Evolutionary conservation across 2,329 filamentous ascomycete species (phyloP).

Genomic region (Microdochium trichocladiopsis): DNA sequence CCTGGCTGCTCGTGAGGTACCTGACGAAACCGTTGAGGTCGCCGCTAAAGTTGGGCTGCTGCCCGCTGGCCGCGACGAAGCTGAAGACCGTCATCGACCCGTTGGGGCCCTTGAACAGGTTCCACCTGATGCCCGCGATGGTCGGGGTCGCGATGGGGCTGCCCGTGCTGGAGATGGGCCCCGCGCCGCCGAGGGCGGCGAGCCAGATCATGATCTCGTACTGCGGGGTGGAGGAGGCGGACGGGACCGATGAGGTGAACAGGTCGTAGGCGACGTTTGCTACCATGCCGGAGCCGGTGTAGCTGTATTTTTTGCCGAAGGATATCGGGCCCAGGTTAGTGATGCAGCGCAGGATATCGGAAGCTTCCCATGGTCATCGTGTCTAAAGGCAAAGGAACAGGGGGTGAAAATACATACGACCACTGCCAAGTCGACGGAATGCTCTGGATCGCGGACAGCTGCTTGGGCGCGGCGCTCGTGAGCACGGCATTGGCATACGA

Average conservation of each 20-base stretch:
- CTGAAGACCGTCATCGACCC: constrained; percentile 49
- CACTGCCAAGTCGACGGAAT: constrained; percentile 31
- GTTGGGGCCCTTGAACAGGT: constrained; percentile 49
- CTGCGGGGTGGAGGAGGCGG: constrained; percentile 35
- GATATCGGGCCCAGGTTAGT: no score
- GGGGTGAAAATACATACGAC: no score
- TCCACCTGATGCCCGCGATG: constrained; percentile 43
- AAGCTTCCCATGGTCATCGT: no score
- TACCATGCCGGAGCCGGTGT: constrained; percentile 39
- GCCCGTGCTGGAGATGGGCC: constrained; percentile 32
- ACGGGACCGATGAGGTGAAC: constrained; percentile 40
- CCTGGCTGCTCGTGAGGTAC: constrained; percentile 38
- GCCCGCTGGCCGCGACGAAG: constrained; percentile 27
- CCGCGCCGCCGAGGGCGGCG: constrained; percentile 16
- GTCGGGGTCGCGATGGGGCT: constrained; percentile 42
- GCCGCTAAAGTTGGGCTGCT: constrained; percentile 40
- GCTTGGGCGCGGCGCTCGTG: constrained; percentile 16
- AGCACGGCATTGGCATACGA: constrained; percentile 36
- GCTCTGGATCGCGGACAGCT: constrained; percentile 24
- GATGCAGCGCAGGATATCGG: no score
- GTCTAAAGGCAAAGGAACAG: no score
- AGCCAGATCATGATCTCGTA: constrained; percentile 47
- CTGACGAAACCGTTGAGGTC: constrained; percentile 46
- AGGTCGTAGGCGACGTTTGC: constrained; percentile 54
- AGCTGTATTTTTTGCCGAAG: no score